phyloP scores from a whole-genome alignment of 345 rosid genomes.

The Carallia brachiata region DNA sequence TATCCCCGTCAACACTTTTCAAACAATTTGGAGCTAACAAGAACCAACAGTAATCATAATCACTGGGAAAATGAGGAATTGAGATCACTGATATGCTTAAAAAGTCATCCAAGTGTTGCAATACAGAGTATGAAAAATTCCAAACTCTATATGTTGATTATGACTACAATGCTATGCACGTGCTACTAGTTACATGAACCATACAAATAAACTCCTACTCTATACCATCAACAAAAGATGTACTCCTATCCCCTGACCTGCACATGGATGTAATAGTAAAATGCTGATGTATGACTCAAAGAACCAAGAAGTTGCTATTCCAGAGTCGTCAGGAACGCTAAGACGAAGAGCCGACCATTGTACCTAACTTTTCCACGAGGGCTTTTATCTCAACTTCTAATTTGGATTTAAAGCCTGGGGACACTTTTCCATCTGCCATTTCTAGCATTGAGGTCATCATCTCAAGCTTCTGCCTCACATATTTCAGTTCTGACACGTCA shows the following conservation, averaged over 20 bases:
- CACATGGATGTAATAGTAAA: neutral
- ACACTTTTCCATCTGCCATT: slow-evolving; percentile 41
- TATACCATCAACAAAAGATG: too few relatives aligned
- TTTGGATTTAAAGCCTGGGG: slow-evolving; percentile 40
- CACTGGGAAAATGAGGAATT: too few relatives aligned
- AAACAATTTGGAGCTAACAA: too few relatives aligned
- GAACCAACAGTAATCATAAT: too few relatives aligned
- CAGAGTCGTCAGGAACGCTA: neutral
- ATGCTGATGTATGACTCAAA: neutral
- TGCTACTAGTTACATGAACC: too few relatives aligned
- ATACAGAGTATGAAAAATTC: too few relatives aligned
- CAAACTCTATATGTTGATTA: too few relatives aligned
- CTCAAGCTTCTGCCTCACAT: slow-evolving; percentile 49
- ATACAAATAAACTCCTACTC: too few relatives aligned
- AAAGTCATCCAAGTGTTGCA: too few relatives aligned
- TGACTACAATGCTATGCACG: too few relatives aligned
- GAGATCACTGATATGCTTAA: too few relatives aligned
- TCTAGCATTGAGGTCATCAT: slow-evolving; percentile 38
- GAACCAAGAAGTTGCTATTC: neutral
- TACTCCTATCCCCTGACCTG: slow-evolving; percentile 2
- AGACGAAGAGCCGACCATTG: slow-evolving; percentile 25
- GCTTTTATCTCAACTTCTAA: slow-evolving; percentile 44
- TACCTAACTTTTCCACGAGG: slow-evolving; percentile 42
- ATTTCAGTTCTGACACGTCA: slow-evolving; percentile 26
- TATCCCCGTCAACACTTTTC: too few relatives aligned